Evolutionary conservation across 768 basidiomycete genomes (phyloP).

Genomic region (Leccinum aurantiacum): DNA sequence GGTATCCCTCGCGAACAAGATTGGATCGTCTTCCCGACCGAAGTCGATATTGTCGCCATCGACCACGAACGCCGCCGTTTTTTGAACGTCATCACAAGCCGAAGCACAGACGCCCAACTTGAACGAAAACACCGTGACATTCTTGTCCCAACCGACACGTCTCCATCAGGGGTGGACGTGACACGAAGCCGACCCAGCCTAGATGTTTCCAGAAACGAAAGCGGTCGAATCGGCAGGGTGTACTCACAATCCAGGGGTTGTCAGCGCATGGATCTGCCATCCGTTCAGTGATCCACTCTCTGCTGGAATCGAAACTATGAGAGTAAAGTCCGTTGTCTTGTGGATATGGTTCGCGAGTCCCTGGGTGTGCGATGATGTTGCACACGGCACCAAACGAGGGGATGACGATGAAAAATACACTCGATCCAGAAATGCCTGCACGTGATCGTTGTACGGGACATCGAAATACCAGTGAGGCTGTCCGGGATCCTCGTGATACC

Average conservation of each 20-base stretch:
- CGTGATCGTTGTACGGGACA: slow-evolving; percentile 54
- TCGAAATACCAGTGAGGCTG: slow-evolving; percentile 70
- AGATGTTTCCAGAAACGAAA: background rate
- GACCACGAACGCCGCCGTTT: slow-evolving; percentile 7
- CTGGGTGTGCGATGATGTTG: background rate
- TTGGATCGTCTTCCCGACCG: background rate
- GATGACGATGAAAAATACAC: slow-evolving; percentile 16
- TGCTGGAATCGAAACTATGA: slow-evolving; percentile 68
- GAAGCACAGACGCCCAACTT: background rate
- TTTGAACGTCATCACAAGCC: background rate
- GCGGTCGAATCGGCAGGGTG: background rate
- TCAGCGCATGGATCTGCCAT: slow-evolving; percentile 59
- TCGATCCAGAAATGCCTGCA: slow-evolving; percentile 55
- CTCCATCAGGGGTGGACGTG: slow-evolving; percentile 2
- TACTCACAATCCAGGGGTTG: slow-evolving; percentile 68
- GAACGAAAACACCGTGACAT: slow-evolving; percentile 28
- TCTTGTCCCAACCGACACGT: slow-evolving; percentile 21
- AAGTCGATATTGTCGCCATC: slow-evolving; percentile 14
- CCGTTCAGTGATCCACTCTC: slow-evolving; percentile 74
- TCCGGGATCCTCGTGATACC: slow-evolving; percentile 63
- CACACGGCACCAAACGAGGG: background rate
- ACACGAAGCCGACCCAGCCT: slow-evolving; percentile 26
- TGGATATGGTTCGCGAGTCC: background rate
- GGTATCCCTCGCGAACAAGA: slow-evolving; percentile 14
- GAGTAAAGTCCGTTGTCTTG: slow-evolving; percentile 46